phyloP scores from a whole-genome alignment of 2,329 filamentous ascomycete genomes.

The Monilinia vaccinii-corymbosi region DNA sequence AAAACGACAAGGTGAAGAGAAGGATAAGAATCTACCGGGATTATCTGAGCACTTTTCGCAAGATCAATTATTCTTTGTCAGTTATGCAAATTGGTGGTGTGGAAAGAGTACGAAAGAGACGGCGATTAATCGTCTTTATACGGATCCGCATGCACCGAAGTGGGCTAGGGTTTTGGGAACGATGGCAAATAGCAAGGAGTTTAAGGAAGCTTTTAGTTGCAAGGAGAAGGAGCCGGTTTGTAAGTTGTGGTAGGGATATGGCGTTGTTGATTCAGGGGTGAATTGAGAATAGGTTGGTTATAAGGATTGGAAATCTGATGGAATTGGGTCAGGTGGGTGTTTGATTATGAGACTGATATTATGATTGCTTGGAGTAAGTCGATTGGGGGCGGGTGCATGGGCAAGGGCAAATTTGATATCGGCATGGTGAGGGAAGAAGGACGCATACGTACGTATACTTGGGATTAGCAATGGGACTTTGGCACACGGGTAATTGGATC shows the following conservation, averaged over 20 bases:
- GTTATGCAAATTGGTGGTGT: slow-evolving; percentile 58
- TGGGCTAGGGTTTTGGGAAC: slow-evolving; percentile 53
- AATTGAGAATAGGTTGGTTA: too few species aligned
- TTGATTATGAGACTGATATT: too few species aligned
- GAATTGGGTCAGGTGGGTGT: neutral
- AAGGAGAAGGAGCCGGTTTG: slow-evolving; percentile 56
- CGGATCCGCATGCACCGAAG: slow-evolving; percentile 57
- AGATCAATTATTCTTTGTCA: slow-evolving; percentile 62
- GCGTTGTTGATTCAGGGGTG: neutral
- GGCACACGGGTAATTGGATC: too few species aligned
- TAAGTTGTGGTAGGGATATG: slow-evolving; percentile 50
- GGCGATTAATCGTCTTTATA: slow-evolving; percentile 48
- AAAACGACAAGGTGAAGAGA: slow-evolving; percentile 39
- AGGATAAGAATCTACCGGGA: slow-evolving; percentile 48
- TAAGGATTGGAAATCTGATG: neutral
- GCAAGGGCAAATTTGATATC: too few species aligned
- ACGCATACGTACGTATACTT: too few species aligned
- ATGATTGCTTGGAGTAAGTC: too few species aligned
- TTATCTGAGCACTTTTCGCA: slow-evolving; percentile 49
- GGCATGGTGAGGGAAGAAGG: neutral
- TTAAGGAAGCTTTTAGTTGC: slow-evolving; percentile 59
- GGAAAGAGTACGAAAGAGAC: slow-evolving; percentile 51
- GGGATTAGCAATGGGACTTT: too few species aligned
- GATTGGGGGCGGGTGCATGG: too few species aligned
- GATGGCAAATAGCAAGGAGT: slow-evolving; percentile 58